These are phyloP conservation scores for Paecilomyces sp. DNA, from an alignment of 2,329 filamentous ascomycete genomes.

Conservation along the genomic window DNA sequence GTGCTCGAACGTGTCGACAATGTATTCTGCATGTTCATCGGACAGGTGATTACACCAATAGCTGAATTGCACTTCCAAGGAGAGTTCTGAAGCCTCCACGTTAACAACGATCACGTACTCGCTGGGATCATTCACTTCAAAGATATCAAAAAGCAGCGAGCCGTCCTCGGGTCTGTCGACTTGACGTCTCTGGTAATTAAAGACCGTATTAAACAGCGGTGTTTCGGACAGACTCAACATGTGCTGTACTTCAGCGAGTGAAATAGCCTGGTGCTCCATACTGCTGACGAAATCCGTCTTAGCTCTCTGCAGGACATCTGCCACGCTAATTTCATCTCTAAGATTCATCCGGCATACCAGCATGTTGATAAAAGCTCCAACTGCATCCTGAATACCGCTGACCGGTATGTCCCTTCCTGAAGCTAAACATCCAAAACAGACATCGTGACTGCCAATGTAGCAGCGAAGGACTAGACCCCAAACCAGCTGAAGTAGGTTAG, in stretches of 20 bases:
- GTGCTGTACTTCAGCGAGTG: constrained; percentile 17
- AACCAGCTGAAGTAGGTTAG: constrained; percentile 30
- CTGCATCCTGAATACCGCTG: constrained; percentile 26
- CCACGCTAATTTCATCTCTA: constrained; percentile 15
- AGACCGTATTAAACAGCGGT: constrained; percentile 23
- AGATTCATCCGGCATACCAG: constrained; percentile 17
- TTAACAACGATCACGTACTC: constrained; percentile 21
- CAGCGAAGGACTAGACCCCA: constrained; percentile 39
- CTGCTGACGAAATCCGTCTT: constrained; percentile 13
- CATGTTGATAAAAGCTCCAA: constrained; percentile 21
- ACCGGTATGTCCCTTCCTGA: constrained; percentile 30
- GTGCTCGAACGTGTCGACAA: constrained; percentile 27
- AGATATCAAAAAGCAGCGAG: constrained; percentile 2
- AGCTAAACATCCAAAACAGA: constrained; percentile 39
- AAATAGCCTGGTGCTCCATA: constrained; percentile 11
- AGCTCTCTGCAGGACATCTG: constrained; percentile 13
- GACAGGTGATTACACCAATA: constrained; percentile 46
- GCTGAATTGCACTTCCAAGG: constrained; percentile 46
- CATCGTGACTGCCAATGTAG: constrained; percentile 38
- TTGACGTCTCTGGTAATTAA: constrained; percentile 14
- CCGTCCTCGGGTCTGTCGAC: background rate
- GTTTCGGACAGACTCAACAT: constrained; percentile 17
- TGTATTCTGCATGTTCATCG: constrained; percentile 17
- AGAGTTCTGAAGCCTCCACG: constrained; percentile 16
- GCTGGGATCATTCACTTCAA: constrained; percentile 6